Base-by-base conservation (phyloP, 257 asterid species). In the Solanum ahanhuiri region DNA sequence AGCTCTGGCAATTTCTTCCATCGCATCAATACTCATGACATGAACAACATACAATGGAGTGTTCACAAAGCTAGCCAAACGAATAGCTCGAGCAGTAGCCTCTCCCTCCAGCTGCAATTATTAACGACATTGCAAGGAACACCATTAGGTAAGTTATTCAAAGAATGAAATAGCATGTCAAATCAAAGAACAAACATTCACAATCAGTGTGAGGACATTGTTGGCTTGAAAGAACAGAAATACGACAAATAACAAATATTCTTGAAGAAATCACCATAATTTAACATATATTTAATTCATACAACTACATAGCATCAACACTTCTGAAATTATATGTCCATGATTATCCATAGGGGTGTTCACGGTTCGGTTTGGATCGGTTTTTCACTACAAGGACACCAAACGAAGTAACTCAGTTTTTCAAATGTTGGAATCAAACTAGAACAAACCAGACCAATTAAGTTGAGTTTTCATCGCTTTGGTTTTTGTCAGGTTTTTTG, bases 1-100 rank as follows among this genome's bases (percentile, higher is more conserved):
- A 92, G 98, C 99, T 93, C 88, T 94, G 81, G 98, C 98, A 86
- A 97, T 89, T 93, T 97, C 98, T 89, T 95, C 99, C 98, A 95
- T 90, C 37, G 99, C 99, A 87, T 97, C 98, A 85, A 94, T 97
- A 93, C 98, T 95, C 99, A 97, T 97, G 91, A 97, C 99, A 92
- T 97, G 99, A 89, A 95, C 98, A 67, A 97, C 92, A 86, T 97
- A 97, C 83, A 95, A 87, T 82, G 99, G 99, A 85, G 98, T 92
- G 91, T 94, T 95, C 86, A 97, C 96, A 85, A 95, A 97, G 93
- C 93, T 93, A 91, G 99, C 98, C 93, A 97, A 92, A 28, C 94
- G 95, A 90, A 95, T 96, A 86, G 98, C 96, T 84, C 99, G 94
- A 87, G 98, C 85, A 23, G 99, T 94, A 60, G 99, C 99, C 93